These are phyloP conservation scores for Rhodomyrtus tomentosa DNA, from an alignment of 345 rosid genomes.

Conservation along the genomic window DNA sequence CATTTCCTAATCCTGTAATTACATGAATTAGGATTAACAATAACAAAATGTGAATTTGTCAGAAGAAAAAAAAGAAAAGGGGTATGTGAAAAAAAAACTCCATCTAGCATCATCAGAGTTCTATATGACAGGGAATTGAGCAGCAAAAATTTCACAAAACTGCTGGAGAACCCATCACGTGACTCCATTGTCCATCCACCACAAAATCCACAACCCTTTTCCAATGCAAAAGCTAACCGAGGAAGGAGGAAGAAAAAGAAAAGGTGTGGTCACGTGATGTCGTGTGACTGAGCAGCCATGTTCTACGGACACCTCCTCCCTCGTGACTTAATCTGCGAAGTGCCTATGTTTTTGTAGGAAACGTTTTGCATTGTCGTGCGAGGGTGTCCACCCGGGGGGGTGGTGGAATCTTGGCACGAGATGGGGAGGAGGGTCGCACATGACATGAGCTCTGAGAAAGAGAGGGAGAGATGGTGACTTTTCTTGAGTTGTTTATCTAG, in stretches of 20 bases:
- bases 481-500: background rate
- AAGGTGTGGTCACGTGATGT: conserved; percentile 6
- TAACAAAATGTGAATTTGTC: background rate
- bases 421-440: background rate
- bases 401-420: conserved; percentile 4
- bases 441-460: background rate
- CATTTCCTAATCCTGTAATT: background rate
- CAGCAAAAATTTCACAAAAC: background rate
- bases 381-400: background rate
- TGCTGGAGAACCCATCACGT: background rate
- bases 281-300: background rate
- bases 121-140: background rate
- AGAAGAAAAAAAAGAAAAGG: background rate
- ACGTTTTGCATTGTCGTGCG: background rate
- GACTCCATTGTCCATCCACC: conserved; percentile 3
- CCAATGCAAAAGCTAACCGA: background rate
- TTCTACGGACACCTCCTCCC: background rate
- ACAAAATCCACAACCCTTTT: background rate
- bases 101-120: background rate
- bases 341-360: background rate
- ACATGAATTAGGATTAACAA: background rate
- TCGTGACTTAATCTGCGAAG: background rate
- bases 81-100: background rate
- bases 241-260: background rate
- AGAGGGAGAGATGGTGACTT: background rate